A percentile compares a stretch with the other conserved stretches of the same genome.
Conservation (phyloP, 768 basidiomycete genomes). For the Austroboletus festivus region DNA sequence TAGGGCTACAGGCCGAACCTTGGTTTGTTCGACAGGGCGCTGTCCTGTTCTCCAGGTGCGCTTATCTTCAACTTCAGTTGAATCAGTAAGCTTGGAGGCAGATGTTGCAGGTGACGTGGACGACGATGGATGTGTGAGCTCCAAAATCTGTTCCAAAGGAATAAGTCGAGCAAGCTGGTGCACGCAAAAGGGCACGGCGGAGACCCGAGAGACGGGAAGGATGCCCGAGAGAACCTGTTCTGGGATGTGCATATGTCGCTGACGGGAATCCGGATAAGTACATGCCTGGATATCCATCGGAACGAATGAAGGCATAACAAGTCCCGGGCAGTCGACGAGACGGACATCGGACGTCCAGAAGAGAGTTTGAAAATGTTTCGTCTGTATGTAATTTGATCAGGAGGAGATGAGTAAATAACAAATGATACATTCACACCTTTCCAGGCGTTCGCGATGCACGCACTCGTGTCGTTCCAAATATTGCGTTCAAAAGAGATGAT, state of each 20-base stretch:
- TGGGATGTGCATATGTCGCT: neutral
- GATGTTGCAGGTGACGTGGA: slow-evolving; percentile 11
- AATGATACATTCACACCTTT: slow-evolving; percentile 47
- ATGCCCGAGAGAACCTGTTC: slow-evolving; percentile 64
- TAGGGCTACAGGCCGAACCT: slow-evolving; percentile 9
- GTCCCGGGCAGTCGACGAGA: slow-evolving; percentile 92
- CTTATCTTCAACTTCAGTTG: slow-evolving; percentile 49
- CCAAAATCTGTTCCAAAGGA: slow-evolving; percentile 73
- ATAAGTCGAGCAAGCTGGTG: slow-evolving; percentile 62
- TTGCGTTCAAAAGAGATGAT: slow-evolving; percentile 85
- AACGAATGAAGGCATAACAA: slow-evolving; percentile 83
- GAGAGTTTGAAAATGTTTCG: slow-evolving; percentile 93
- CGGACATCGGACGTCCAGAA: slow-evolving; percentile 86
- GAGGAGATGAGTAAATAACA: neutral
- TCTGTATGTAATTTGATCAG: slow-evolving; percentile 41
- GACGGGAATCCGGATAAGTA: neutral
- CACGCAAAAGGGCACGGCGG: slow-evolving; percentile 83
- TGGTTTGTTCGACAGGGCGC: slow-evolving; percentile 19
- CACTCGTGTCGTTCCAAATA: slow-evolving; percentile 78
- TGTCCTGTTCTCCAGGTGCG: slow-evolving; percentile 71
- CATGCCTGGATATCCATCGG: slow-evolving; percentile 80
- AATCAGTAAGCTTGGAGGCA: neutral
- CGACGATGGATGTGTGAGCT: slow-evolving; percentile 50
- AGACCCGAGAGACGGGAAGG: slow-evolving; percentile 77
- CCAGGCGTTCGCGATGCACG: slow-evolving; percentile 84